These are phyloP conservation scores for Trichaptum fuscoviolaceum DNA, from an alignment of 768 basidiomycete species.

Conservation along the genomic window DNA sequence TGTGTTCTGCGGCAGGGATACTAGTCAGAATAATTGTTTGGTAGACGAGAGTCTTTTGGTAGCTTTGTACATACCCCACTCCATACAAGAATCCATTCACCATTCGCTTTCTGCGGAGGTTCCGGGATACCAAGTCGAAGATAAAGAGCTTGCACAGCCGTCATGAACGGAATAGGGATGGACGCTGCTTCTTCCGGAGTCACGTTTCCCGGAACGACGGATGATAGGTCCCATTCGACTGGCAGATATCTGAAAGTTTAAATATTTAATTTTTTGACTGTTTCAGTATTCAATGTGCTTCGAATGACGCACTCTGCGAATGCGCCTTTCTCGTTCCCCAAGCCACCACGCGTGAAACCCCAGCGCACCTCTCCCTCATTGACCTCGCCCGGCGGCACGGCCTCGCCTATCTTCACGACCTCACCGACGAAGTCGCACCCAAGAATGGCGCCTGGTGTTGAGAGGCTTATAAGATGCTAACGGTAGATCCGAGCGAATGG, in stretches of 20 bases:
- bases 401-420: neutral
- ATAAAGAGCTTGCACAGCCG: neutral
- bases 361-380: neutral
- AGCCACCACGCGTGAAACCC: neutral
- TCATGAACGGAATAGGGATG: neutral
- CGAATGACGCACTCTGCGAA: neutral
- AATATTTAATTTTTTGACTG: too few relatives aligned
- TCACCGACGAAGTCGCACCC: neutral
- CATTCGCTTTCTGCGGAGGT: neutral
- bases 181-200: neutral
- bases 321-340: neutral
- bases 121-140: neutral
- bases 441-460: neutral
- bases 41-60: too few relatives aligned
- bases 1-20: neutral
- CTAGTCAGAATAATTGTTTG: too few relatives aligned
- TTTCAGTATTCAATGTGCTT: neutral
- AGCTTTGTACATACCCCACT: neutral
- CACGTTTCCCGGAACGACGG: neutral
- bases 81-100: neutral
- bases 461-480: neutral
- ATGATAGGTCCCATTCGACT: neutral
- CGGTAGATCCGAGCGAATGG: too few relatives aligned
- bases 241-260: neutral
- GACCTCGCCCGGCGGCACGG: neutral